Evolutionary conservation across 495 filamentous ascomycete genomes (phyloP).

Genomic region (Hamigera avellanea): DNA sequence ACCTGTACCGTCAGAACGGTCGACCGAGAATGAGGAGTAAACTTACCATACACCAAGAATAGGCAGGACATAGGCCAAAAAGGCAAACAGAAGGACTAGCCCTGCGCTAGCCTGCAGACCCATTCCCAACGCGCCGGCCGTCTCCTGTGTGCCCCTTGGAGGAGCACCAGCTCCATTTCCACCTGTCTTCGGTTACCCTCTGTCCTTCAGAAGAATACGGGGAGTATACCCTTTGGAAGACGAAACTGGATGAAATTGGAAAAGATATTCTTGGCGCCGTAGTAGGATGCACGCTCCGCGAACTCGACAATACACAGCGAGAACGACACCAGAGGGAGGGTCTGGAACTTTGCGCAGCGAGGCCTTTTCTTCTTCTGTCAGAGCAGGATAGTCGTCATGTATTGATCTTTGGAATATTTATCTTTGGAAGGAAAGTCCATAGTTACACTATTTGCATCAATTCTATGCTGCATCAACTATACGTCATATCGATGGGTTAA

Average conservation of each 20-base stretch:
- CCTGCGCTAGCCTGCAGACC: slow-evolving; percentile 48
- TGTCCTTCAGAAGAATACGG: background rate
- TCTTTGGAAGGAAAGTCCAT: too few relatives aligned
- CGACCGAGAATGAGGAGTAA: too few relatives aligned
- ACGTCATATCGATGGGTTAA: too few relatives aligned
- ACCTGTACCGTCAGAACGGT: too few relatives aligned
- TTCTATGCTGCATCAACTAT: too few relatives aligned
- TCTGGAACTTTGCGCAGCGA: slow-evolving; percentile 47
- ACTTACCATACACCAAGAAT: slow-evolving; percentile 49
- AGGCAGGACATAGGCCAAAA: slow-evolving; percentile 48
- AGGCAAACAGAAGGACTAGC: slow-evolving; percentile 45
- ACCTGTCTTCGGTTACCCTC: slow-evolving; percentile 10
- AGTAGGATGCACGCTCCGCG: slow-evolving; percentile 48
- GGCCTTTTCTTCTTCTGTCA: slow-evolving; percentile 44
- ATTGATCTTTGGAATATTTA: too few relatives aligned
- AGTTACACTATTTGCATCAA: too few relatives aligned
- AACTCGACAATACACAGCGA: slow-evolving; percentile 48
- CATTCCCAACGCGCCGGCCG: slow-evolving; percentile 46
- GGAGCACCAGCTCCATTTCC: slow-evolving; percentile 55
- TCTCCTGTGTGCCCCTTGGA: slow-evolving; percentile 37
- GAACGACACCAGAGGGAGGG: slow-evolving; percentile 33
- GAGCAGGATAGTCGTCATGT: slow-evolving; percentile 33
- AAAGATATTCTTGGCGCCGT: slow-evolving; percentile 43
- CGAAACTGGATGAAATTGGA: slow-evolving; percentile 47
- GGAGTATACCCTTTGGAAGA: slow-evolving; percentile 26